Percentiles rank a stretch among this genome's conserved stretches.
phyloP scores from a whole-genome alignment of 495 filamentous ascomycete species.

The Xylaria grammica region DNA sequence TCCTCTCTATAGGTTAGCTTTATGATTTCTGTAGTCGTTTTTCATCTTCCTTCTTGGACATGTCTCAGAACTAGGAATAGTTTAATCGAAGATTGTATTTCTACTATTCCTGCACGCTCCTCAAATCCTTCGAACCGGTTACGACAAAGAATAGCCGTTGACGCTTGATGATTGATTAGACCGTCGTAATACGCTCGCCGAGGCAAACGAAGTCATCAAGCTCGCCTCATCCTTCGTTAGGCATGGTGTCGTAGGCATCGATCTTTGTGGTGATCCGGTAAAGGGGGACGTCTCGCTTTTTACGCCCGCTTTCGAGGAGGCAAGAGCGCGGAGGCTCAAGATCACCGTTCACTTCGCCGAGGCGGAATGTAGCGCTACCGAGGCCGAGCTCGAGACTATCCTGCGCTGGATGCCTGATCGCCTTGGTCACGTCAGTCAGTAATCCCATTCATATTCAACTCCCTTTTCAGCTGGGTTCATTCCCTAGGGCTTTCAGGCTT shows the following conservation, averaged over 20 bases:
- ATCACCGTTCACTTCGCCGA: constrained; percentile 85
- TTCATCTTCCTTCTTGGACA: not conserved
- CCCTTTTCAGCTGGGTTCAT: not conserved
- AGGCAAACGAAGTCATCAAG: constrained; percentile 65
- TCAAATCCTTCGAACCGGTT: not conserved
- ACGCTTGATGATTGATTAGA: constrained; percentile 53
- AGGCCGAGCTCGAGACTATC: constrained; percentile 64
- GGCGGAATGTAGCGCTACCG: constrained; percentile 53
- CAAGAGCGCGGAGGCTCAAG: constrained; percentile 57
- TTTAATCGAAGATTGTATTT: not conserved
- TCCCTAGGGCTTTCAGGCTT: no score
- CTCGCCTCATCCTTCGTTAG: constrained; percentile 62
- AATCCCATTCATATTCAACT: not conserved
- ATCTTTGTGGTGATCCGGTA: constrained; percentile 79
- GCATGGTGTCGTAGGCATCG: constrained; percentile 73
- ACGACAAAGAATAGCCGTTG: not conserved
- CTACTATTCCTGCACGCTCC: no score
- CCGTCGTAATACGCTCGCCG: constrained; percentile 60
- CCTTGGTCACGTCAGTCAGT: constrained; percentile 71
- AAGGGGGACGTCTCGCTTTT: constrained; percentile 64
- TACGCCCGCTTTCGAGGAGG: constrained; percentile 59
- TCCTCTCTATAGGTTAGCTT: constrained; percentile 59
- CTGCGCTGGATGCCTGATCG: constrained; percentile 71
- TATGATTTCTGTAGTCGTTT: not conserved
- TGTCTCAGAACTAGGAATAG: not conserved